Evolutionary conservation across 2,329 filamentous ascomycete genomes (phyloP).

Genomic region (Tolypocladium inflatum): DNA sequence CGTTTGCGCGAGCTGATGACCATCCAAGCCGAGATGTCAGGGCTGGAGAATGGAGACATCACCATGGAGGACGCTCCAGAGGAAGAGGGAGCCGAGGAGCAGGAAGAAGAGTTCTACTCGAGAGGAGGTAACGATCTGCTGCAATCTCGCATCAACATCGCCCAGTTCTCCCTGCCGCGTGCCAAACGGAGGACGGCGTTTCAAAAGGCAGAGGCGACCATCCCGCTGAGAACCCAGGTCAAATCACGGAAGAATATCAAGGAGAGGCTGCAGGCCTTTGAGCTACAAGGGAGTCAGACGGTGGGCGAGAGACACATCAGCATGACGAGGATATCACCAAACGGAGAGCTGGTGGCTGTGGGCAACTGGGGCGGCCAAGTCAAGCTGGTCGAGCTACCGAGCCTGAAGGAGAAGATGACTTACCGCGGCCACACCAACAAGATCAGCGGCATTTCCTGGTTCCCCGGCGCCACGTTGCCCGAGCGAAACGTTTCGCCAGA

Average conservation of each 20-base stretch:
- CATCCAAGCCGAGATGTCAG: constrained; percentile 56
- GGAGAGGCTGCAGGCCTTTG: constrained; percentile 70
- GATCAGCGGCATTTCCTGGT: constrained; percentile 86
- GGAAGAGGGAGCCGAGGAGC: constrained; percentile 58
- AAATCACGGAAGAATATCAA: constrained; percentile 87
- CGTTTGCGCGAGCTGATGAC: constrained; percentile 74
- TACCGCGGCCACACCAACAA: constrained; percentile 81
- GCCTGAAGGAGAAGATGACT: constrained; percentile 64
- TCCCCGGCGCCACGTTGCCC: constrained; percentile 68
- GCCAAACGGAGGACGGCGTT: constrained; percentile 68
- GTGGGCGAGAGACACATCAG: constrained; percentile 85
- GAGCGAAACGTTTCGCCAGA: constrained; percentile 61
- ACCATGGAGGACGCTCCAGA: constrained; percentile 50
- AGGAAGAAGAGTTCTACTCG: constrained; percentile 93
- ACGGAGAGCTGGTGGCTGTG: constrained; percentile 72
- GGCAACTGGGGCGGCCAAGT: constrained; percentile 92
- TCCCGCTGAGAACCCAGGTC: constrained; percentile 81
- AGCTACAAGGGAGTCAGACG: constrained; percentile 88
- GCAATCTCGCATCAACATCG: constrained; percentile 68
- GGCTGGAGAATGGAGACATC: constrained; percentile 46
- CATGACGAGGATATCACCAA: constrained; percentile 84
- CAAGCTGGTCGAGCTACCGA: constrained; percentile 75
- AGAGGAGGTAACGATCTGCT: constrained; percentile 67
- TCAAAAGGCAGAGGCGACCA: constrained; percentile 72
- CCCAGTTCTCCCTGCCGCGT: constrained; percentile 72